A percentile compares a stretch with the other conserved stretches of the same genome.
Evolutionary conservation across 2,329 filamentous ascomycete species (phyloP).

Genomic region (Hortaea werneckii): DNA sequence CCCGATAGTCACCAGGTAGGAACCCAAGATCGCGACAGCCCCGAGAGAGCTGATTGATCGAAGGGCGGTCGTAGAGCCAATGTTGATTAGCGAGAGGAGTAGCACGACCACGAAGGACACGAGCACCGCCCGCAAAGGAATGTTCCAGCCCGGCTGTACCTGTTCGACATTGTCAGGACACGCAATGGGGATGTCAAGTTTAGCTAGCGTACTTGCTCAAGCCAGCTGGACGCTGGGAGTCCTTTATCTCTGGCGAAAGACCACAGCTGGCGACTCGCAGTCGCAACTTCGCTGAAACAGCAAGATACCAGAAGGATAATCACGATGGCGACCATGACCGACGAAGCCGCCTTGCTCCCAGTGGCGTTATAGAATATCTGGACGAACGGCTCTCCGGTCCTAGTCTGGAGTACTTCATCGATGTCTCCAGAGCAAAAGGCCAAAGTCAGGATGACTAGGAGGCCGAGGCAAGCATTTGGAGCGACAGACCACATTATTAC

Average conservation of each 20-base stretch:
- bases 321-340: constrained; percentile 23
- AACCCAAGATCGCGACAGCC: constrained; percentile 29
- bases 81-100: constrained; percentile 17
- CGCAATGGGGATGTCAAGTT: background rate
- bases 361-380: constrained; percentile 27
- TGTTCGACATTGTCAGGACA: background rate
- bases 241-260: constrained; percentile 28
- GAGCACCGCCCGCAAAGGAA: constrained; percentile 15
- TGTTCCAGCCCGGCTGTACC: constrained; percentile 7
- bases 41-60: constrained; percentile 33
- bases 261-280: constrained; percentile 29
- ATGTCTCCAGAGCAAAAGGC: constrained; percentile 25
- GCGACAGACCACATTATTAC: constrained; percentile 11
- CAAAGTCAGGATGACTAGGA: constrained; percentile 18
- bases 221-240: constrained; percentile 3
- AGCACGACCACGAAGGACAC: constrained; percentile 10
- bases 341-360: constrained; percentile 21
- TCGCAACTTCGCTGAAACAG: constrained; percentile 26
- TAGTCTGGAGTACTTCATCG: constrained; percentile 16
- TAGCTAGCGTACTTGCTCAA: background rate
- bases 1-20: constrained; percentile 30
- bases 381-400: constrained; percentile 18
- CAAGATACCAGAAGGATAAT: constrained; percentile 23
- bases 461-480: constrained; percentile 12
- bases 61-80: constrained; percentile 29